phyloP scores from a whole-genome alignment of 2,329 filamentous ascomycete species.

The Ramularia collo-cygni region DNA sequence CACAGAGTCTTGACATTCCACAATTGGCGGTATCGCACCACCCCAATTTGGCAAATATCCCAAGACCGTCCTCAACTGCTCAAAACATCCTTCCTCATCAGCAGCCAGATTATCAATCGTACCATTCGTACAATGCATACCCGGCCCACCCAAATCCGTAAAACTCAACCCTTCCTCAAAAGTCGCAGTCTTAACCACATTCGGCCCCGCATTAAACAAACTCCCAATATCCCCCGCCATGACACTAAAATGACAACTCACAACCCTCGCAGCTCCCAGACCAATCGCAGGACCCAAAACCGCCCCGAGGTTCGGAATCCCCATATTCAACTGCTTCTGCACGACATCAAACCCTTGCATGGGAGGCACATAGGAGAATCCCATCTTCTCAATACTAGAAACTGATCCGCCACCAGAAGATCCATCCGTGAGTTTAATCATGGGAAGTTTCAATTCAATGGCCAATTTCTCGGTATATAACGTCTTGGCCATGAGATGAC shows the following conservation, averaged over 20 bases:
- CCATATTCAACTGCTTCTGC: slow-evolving; percentile 50
- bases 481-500: slow-evolving; percentile 49
- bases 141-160: slow-evolving; percentile 53
- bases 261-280: slow-evolving; percentile 54
- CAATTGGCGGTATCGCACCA: slow-evolving; percentile 45
- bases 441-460: slow-evolving; percentile 50
- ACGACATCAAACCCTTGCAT: slow-evolving; percentile 50
- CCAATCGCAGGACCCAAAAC: slow-evolving; percentile 59
- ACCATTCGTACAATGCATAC: slow-evolving; percentile 58
- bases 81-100: slow-evolving; percentile 55
- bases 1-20: slow-evolving; percentile 41
- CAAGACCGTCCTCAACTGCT: slow-evolving; percentile 52
- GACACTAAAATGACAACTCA: slow-evolving; percentile 57
- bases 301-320: slow-evolving; percentile 58
- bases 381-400: slow-evolving; percentile 49
- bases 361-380: slow-evolving; percentile 55
- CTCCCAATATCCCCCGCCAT: slow-evolving; percentile 58
- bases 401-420: slow-evolving; percentile 57
- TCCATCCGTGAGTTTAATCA: slow-evolving; percentile 59
- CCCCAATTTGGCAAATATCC: slow-evolving; percentile 54
- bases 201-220: slow-evolving; percentile 58
- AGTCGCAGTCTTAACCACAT: slow-evolving; percentile 55
- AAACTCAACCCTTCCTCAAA: slow-evolving; percentile 57
- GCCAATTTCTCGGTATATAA: slow-evolving; percentile 57
- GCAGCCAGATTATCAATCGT: slow-evolving; percentile 59